phyloP scores from a whole-genome alignment of 768 basidiomycete species.

The Obba rivulosa region DNA sequence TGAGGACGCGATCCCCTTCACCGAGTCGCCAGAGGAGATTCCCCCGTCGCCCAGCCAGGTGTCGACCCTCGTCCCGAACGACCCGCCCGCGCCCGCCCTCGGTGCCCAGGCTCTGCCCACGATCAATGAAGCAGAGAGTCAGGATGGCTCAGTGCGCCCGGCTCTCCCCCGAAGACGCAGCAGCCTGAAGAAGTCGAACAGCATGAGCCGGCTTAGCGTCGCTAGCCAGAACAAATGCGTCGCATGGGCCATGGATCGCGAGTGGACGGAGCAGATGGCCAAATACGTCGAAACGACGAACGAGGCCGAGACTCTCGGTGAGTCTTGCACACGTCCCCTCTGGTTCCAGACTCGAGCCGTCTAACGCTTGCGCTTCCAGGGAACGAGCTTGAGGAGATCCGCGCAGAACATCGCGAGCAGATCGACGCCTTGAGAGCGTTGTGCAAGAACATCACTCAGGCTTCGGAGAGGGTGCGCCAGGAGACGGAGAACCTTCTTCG shows the following conservation, averaged over 20 bases:
- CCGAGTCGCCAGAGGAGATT: slow-evolving; percentile 10
- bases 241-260: slow-evolving; percentile 70
- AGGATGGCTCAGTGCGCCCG: slow-evolving; percentile 19
- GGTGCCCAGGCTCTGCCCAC: slow-evolving; percentile 24
- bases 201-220: slow-evolving; percentile 38
- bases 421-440: slow-evolving; percentile 53
- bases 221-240: slow-evolving; percentile 58
- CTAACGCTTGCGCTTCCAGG: slow-evolving; percentile 37
- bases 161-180: slow-evolving; percentile 46
- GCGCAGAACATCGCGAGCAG: slow-evolving; percentile 55
- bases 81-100: slow-evolving; percentile 7
- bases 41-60: slow-evolving; percentile 3
- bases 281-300: slow-evolving; percentile 38
- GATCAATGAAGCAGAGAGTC: slow-evolving; percentile 25
- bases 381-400: slow-evolving; percentile 54
- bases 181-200: slow-evolving; percentile 55
- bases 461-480: slow-evolving; percentile 32
- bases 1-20: slow-evolving; percentile 14
- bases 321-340: slow-evolving; percentile 10
- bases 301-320: slow-evolving; percentile 36
- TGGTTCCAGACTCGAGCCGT: slow-evolving; percentile 22
- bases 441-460: slow-evolving; percentile 45
- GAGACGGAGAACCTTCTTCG: slow-evolving; percentile 37
- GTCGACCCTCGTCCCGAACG: slow-evolving; percentile 4
- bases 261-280: slow-evolving; percentile 51